Evolutionary conservation across 225 moss, liverwort and hornwort species (phyloP), one percentile per base, ranked within the genome.

Genomic region (Asterella californica): DNA sequence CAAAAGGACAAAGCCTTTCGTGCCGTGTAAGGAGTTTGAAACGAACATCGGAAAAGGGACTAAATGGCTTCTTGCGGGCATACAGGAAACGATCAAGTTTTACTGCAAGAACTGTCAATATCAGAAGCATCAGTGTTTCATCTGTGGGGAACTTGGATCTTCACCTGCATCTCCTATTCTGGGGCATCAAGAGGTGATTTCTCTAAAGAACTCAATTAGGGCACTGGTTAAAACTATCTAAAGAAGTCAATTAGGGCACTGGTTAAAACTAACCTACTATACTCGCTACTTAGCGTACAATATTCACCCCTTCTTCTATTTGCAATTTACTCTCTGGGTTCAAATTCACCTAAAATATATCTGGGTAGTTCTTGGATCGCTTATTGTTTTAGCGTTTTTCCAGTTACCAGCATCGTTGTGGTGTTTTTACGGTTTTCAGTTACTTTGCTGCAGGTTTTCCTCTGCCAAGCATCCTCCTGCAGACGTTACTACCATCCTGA

Each of bases 131-230:
- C 85, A 85, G 33, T 85, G 85, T 53, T 85, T 85, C 60, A 22
- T 79, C 5, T 85, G 85, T 57, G 85, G 85, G 50, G 53, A 76
- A 15, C 82, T 85, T 15, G 85, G 85, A 64, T 75, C 82, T 53
- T 67, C 53, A 29, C 15, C n/a, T 25, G 33, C 34, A 15, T 50
- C 77, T 5, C 30, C 64, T 64, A 32, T 9, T 60, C 21, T 34
- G 1, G 77, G 77, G 1, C 63, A 21, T 54, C 54, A 72, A 70
- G 49, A 84, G 84, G 84, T 81, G 42, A 34, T 49, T 80, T 19
- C 10, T n/a, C 24, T 42, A 2, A 42, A 42, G 42, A 42, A 42
- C 4, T 42, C 42, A 42, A 2, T 3, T 42, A 42, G 42, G 42
- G 42, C n/a, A 42, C 42, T 42, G 42, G 42, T 42, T 42, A 42